Base-by-base conservation (phyloP, 2,329 filamentous ascomycete species). In the Pseudodiploospora longispora region DNA sequence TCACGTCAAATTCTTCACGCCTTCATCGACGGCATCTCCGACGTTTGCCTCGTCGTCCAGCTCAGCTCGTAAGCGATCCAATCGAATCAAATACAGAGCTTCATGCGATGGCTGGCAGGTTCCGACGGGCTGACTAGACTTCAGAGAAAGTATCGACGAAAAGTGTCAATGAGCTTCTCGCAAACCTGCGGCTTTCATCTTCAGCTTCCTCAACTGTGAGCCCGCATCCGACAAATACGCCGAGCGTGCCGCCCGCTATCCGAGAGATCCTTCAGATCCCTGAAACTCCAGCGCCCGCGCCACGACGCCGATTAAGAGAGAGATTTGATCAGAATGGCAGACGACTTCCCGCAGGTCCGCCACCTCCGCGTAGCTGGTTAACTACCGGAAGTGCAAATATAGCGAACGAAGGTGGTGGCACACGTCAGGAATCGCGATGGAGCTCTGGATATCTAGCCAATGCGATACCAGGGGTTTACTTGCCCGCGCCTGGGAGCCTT, bases 81-180 rank as follows among this genome's bases (percentile, higher is more conserved):
- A 34, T 9, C 32, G 12, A 9, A 12, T 34, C 32, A 34, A 19
- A 19, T 19, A 19, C 19, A 19, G 19, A 19, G 19, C 19, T 19
- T 19, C 19, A 19, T 19, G 19, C 19, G 19, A 19, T 19, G 19
- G 19, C 29, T 10, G n/a, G 38, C 33, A 30, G 32, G 27, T 29
- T 30, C 38, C 28, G 27, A 12, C 28, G 19, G 35, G 27, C 10
- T 27, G 27, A 7, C 36, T 27, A 32, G 29, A 30, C 6, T 30
- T 28, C n/a, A n/a, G 30, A 12, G 27, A 33, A 31, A 34, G 30
- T 33, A 27, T 35, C 28, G 8, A n/a, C 56, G 44, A 62, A 52
- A 52, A 59, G 71, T 47, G 79, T 83, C 57, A 83, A 83, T 58
- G 73, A 82, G 50, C 65, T 80, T 48, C 72, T 83, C 55, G 70